Conservation (phyloP, 192 early-diverging fungal species). For the Dispira simplex region DNA sequence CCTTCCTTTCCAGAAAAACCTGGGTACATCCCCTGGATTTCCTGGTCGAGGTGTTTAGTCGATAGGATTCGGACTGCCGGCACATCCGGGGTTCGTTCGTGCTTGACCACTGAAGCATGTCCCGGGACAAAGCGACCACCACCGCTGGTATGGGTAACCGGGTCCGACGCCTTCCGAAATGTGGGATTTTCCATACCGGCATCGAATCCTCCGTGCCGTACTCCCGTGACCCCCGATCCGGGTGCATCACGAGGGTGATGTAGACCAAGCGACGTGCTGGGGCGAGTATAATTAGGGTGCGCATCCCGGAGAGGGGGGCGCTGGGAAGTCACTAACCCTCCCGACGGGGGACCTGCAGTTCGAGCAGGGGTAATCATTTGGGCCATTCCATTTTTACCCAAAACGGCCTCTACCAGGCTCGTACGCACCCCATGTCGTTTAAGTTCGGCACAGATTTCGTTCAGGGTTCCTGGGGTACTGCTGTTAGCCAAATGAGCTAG, state of each 20-base stretch:
- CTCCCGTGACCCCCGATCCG: background rate
- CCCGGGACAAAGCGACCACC: background rate
- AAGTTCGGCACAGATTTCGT: background rate
- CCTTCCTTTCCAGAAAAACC: slow-evolving; percentile 1
- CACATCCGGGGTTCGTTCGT: background rate
- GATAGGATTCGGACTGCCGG: background rate
- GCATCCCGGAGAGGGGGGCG: background rate
- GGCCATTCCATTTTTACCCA: slow-evolving; percentile 3
- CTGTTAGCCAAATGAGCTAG: background rate
- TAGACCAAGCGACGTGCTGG: slow-evolving; percentile 5
- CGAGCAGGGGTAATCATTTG: background rate
- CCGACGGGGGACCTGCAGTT: background rate
- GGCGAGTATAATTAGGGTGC: background rate
- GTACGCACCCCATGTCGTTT: background rate
- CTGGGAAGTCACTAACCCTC: background rate
- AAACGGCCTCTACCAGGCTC: slow-evolving; percentile 7
- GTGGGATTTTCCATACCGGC: background rate
- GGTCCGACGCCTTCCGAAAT: slow-evolving; percentile 4
- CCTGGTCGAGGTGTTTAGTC: background rate
- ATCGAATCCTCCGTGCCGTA: background rate
- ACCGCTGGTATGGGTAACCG: background rate
- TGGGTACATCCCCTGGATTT: background rate
- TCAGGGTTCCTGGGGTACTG: slow-evolving; percentile 1
- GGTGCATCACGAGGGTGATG: background rate
- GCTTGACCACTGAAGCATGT: background rate